Conservation (phyloP, 495 filamentous ascomycete genomes). For the Xylaria scruposa region DNA sequence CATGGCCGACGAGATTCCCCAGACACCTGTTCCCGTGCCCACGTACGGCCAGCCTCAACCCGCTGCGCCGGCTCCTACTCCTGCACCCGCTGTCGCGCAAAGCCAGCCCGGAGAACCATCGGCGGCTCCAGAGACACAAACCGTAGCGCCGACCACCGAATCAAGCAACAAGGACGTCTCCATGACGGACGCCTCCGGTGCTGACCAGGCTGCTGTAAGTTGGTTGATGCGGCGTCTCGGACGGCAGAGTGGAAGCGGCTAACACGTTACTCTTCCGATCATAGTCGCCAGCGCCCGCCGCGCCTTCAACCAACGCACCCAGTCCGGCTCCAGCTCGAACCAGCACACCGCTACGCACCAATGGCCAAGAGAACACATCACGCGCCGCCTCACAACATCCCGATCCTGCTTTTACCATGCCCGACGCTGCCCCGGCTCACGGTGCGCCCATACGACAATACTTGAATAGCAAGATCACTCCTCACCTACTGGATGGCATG, state of each 20-base stretch:
- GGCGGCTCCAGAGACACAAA: not conserved
- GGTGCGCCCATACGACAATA: conserved; percentile 88
- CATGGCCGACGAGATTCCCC: conserved; percentile 37
- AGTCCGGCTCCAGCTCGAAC: conserved; percentile 53
- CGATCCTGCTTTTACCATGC: conserved; percentile 56
- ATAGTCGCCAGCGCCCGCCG: conserved; percentile 38
- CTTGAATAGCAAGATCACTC: conserved; percentile 87
- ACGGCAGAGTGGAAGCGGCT: conserved; percentile 33
- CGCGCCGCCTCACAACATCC: conserved; percentile 62
- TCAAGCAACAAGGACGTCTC: conserved; percentile 16
- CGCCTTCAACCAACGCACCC: conserved; percentile 41
- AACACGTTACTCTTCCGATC: conserved; percentile 24
- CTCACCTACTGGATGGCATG: conserved; percentile 87
- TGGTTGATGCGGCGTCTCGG: not conserved
- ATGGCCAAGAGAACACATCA: conserved; percentile 36
- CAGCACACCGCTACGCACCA: conserved; percentile 44
- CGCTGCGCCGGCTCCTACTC: not conserved
- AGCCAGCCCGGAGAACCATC: conserved; percentile 11
- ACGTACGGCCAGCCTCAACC: conserved; percentile 36
- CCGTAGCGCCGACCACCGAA: conserved; percentile 25
- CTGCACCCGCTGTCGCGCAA: not conserved
- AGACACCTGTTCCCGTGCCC: conserved; percentile 38
- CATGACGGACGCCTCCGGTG: conserved; percentile 26
- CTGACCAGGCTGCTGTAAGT: conserved; percentile 36
- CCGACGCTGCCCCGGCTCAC: conserved; percentile 64